Evolutionary conservation across 148 eudicot species (phyloP), one percentile per base, ranked within the genome.

Genomic region (Cornus suecica): DNA sequence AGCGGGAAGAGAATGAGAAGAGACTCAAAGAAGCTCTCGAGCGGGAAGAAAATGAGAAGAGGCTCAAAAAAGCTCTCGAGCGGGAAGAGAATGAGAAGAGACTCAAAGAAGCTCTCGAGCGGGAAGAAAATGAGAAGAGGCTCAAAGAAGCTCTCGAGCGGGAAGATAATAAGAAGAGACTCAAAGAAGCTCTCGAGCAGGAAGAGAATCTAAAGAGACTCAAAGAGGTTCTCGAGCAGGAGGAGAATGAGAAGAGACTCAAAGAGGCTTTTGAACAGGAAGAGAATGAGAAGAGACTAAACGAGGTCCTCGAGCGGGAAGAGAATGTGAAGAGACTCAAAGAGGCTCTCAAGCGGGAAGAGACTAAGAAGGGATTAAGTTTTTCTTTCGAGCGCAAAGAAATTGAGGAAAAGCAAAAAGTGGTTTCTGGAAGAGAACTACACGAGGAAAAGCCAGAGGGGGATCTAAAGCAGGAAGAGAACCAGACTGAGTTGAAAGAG

Each of bases 21-120:
- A n/a, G n/a, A n/a, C n/a, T n/a, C n/a, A 72, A 78, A 14, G 84
- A 76, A 67, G 54, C 76, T 77, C 54, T 22, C 48, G 79, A 79
- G 58, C 77, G 70, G 60, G 62, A 80, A 72, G 66, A 66, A 26
- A 64, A 69, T 70, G 71, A 72, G 72, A 79, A 70, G 73, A 86
- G 78, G 45, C 74, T 72, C 32, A 75, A 84, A 32, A 60, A 72
- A 29, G 70, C 62, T 34, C 30, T 22, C 52, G 32, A 16, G 37
- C 32, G 23, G 32, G 82, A 76, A 69, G 78, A 72, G 58, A 62
- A 45, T 51, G 26, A 23, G 61, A 82, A 54, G 34, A 73, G 25
- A 20, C 5, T 24, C 22, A 25, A 66, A 66, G 20, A 14, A 65
- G 45, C 31, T 66, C 15, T n/a, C 16, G 74, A 68, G 26, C 61